Evolutionary conservation across 2,329 filamentous ascomycete species (phyloP), one percentile per base, ranked within the genome.

Genomic region (Podosphaera leucotricha): DNA sequence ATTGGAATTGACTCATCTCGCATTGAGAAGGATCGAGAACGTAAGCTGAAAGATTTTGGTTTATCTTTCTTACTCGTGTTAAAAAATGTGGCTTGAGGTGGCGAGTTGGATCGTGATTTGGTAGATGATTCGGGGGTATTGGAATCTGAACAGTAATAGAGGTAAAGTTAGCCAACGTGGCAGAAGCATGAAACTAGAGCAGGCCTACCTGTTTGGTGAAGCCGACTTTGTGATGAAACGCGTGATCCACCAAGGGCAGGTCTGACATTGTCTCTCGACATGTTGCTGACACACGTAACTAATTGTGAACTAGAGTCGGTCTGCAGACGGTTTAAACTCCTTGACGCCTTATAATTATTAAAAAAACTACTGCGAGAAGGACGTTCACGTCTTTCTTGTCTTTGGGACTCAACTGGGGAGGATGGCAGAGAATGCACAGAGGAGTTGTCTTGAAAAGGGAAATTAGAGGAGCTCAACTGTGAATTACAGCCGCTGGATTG

Each of bases 271-370:
- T 58, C 56, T 54, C 50, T 57, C 18, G 54, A 57, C 53, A 56
- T 54, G 44, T 47, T 52, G 43, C 57, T 55, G 45, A 62, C 57
- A 21, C 56, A 47, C 30, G 57, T 49, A 30, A 55, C 51, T 43
- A 59, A 57, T 43, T 59, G 55, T 28, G 52, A 52, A 24, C 56
- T 56, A 38, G 55, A 45, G 33, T 54, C 20, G 59, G 62, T 41
- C 59, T 58, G 46, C 53, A 59, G 35, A 53, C 62, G 63, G 38
- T 58, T 62, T 5, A 64, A 63, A 22, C 64, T 66, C 47, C 64
- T 67, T 5, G 61, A 60, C 10, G 63, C 63, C 45, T 62, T 60
- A 46, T 66, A 61, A 49, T 67, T 67, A 38, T 62, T 59, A 49
- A 68, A 68, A 48, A 67, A 66, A 56, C 55, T 54, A 28, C 49